Conservation (phyloP, 1,284 basidiomycete genomes). For the Leccinum angustisporum region DNA sequence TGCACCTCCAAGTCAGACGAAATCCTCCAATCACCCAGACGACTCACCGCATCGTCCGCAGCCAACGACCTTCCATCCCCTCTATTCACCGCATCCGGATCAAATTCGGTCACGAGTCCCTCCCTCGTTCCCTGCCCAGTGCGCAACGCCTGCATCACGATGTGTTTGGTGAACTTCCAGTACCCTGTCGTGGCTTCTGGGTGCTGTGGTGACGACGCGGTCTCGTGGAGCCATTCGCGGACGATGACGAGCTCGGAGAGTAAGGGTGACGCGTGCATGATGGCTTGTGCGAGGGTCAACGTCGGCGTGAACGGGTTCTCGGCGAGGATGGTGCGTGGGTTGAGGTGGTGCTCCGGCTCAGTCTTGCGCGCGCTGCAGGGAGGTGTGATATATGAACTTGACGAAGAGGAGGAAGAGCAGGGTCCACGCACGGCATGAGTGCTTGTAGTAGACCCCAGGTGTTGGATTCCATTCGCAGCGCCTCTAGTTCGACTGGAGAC, state of each 20-base stretch:
- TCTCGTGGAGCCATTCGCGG: slow-evolving; percentile 81
- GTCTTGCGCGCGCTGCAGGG: slow-evolving; percentile 60
- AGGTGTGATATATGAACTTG: not conserved
- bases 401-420: slow-evolving; percentile 17
- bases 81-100: slow-evolving; percentile 71
- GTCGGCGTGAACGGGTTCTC: slow-evolving; percentile 81
- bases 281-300: slow-evolving; percentile 66
- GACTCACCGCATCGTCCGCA: slow-evolving; percentile 68
- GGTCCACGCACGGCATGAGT: slow-evolving; percentile 58
- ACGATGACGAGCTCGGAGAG: slow-evolving; percentile 73
- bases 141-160: slow-evolving; percentile 62
- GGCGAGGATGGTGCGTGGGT: slow-evolving; percentile 52
- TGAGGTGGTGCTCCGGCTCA: slow-evolving; percentile 43
- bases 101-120: slow-evolving; percentile 64
- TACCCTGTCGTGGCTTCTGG: slow-evolving; percentile 77
- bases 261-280: slow-evolving; percentile 59
- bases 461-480: slow-evolving; percentile 71
- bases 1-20: slow-evolving; percentile 1
- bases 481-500: slow-evolving; percentile 53
- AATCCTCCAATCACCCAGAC: not conserved
- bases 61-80: slow-evolving; percentile 57
- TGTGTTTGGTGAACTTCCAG: slow-evolving; percentile 80
- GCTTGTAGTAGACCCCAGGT: slow-evolving; percentile 82
- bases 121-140: slow-evolving; percentile 48
- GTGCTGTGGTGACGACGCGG: slow-evolving; percentile 53